A percentile compares a stretch with the other conserved stretches of the same genome.
phyloP scores from a whole-genome alignment of 140 eudicot species.

The Bidens hawaiensis region DNA sequence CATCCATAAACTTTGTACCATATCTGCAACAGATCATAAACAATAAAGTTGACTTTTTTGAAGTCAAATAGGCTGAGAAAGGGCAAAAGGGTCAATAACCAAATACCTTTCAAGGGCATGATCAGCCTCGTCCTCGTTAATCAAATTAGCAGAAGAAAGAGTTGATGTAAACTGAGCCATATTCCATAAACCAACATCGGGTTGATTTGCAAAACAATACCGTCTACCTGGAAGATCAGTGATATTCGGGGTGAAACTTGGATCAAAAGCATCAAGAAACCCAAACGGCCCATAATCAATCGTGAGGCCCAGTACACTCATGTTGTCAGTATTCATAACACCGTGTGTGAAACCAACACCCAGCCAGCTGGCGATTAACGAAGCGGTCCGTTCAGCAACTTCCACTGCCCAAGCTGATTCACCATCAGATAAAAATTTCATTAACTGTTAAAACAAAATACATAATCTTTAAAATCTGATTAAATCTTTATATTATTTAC shows the following conservation, averaged over 20 bases:
- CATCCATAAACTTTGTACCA: slow-evolving; percentile 91
- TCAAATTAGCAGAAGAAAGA: slow-evolving; percentile 64
- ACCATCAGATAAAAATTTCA: not conserved
- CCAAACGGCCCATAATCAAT: slow-evolving; percentile 99
- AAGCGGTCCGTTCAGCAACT: slow-evolving; percentile 90
- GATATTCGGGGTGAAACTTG: slow-evolving; percentile 92
- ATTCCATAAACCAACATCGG: slow-evolving; percentile 96
- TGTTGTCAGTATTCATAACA: slow-evolving; percentile 94
- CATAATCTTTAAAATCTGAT: not conserved
- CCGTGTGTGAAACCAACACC: slow-evolving; percentile 99
- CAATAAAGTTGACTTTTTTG: not conserved
- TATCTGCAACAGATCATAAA: slow-evolving; percentile 47
- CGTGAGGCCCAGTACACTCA: slow-evolving; percentile 96
- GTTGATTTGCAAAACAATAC: slow-evolving; percentile 96
- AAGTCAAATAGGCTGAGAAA: not conserved
- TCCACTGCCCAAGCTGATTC: slow-evolving; percentile 94
- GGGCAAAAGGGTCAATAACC: slow-evolving; percentile 37
- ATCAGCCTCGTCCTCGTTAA: slow-evolving; percentile 68
- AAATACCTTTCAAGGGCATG: slow-evolving; percentile 87
- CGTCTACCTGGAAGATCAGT: slow-evolving; percentile 99
- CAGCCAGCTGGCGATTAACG: slow-evolving; percentile 89
- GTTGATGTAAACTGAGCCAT: slow-evolving; percentile 83
- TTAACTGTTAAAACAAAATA: slow-evolving; percentile 1
- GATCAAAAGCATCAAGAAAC: slow-evolving; percentile 97
- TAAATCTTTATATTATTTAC: not conserved